Evolutionary conservation across 352 stramenopile species (phyloP).

Genomic region (Globisporangium radiosum): DNA sequence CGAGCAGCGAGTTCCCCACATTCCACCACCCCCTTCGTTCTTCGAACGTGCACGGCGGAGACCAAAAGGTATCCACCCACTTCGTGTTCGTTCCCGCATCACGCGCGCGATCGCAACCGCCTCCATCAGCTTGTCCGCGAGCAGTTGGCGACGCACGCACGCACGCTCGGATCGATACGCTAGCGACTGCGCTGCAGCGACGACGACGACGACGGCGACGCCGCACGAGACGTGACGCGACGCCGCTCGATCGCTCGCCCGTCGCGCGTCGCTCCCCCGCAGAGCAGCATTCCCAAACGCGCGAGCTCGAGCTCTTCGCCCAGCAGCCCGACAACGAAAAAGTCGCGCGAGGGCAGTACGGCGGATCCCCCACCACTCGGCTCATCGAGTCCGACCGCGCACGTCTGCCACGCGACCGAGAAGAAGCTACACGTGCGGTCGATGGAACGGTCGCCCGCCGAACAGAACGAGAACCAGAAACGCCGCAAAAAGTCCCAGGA

Average conservation of each 20-base stretch:
- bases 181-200: constrained; percentile 15
- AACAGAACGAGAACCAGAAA: constrained; percentile 54
- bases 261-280: constrained; percentile 3
- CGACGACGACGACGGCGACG: constrained; percentile 12
- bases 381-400: constrained; percentile 8
- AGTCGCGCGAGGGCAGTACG: constrained; percentile 9
- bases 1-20: not conserved
- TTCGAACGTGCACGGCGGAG: not conserved
- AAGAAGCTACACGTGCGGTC: constrained; percentile 59
- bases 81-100: too few relatives aligned
- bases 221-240: constrained; percentile 13
- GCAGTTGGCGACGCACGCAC: not conserved
- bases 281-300: constrained; percentile 17
- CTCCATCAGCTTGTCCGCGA: constrained; percentile 3
- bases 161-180: constrained; percentile 6
- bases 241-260: constrained; percentile 9
- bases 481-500: constrained; percentile 67
- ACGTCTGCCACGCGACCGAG: constrained; percentile 17
- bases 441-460: constrained; percentile 41
- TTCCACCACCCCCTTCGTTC: too few relatives aligned
- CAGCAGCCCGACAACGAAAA: constrained; percentile 17
- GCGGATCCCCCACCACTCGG: not conserved
- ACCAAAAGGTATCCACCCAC: constrained; percentile 13
- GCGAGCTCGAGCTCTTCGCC: constrained; percentile 11
- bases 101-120: not conserved